Percentiles rank a stretch among this genome's conserved stretches.
These are phyloP conservation scores for Teratosphaeria destructans DNA, from an alignment of 2,329 filamentous ascomycete genomes.

Conservation along the genomic window DNA sequence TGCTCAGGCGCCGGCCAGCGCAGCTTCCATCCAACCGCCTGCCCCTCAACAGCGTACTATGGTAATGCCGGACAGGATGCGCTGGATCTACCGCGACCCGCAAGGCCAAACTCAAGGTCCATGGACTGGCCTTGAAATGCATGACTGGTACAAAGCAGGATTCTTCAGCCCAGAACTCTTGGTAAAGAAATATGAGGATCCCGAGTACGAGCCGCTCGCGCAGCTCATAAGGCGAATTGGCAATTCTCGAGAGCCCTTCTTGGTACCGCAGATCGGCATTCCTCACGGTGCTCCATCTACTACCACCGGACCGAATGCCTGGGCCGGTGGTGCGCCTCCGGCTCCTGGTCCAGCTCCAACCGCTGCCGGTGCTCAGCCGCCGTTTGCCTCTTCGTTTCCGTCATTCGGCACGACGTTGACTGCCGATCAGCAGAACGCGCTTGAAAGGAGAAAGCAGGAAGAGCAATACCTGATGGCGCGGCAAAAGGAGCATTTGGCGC, in stretches of 20 bases:
- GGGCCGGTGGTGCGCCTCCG: constrained; percentile 25
- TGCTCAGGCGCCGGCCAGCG: constrained; percentile 25
- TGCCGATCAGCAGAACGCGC: constrained; percentile 93
- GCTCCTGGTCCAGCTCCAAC: constrained; percentile 14
- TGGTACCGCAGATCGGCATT: constrained; percentile 94
- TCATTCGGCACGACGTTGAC: constrained; percentile 94
- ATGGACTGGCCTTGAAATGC: constrained; percentile 96
- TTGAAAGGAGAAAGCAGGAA: constrained; percentile 93
- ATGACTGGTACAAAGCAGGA: constrained; percentile 98
- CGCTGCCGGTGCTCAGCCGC: constrained; percentile 51
- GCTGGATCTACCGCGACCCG: constrained; percentile 96
- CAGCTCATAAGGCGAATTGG: constrained; percentile 92
- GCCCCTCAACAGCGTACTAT: constrained; percentile 68
- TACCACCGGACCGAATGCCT: constrained; percentile 40
- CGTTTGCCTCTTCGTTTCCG: constrained; percentile 86
- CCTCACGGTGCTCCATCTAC: constrained; percentile 59
- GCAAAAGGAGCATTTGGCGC: constrained; percentile 84
- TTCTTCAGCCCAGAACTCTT: constrained; percentile 93
- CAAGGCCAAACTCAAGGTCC: constrained; percentile 87
- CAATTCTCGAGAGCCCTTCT: constrained; percentile 92
- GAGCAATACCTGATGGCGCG: constrained; percentile 95
- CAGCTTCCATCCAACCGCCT: constrained; percentile 58
- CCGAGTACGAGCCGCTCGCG: constrained; percentile 87
- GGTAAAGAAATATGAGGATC: constrained; percentile 89
- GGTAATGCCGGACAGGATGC: constrained; percentile 98